These are phyloP conservation scores for Vanilla planifolia DNA, from an alignment of 106 monocot genomes.

Conservation along the genomic window DNA sequence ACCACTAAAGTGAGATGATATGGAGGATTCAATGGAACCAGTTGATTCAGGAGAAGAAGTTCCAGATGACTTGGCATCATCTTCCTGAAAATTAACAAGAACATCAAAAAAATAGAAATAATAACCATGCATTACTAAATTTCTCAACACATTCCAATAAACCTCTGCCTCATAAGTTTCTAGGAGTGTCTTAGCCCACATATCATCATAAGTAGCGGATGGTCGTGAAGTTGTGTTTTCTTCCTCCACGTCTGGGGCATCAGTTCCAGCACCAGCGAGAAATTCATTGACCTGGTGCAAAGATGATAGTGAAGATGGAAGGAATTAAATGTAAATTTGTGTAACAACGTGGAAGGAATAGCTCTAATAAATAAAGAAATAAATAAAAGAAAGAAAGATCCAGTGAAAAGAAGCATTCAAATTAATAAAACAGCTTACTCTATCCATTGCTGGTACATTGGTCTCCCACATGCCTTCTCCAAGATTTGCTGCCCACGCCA, in stretches of 20 bases:
- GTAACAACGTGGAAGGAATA: neutral
- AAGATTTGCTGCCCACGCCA: conserved; percentile 90
- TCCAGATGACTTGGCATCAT: conserved; percentile 87
- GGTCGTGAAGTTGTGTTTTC: conserved; percentile 71
- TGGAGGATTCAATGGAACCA: conserved; percentile 88
- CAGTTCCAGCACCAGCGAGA: conserved; percentile 96
- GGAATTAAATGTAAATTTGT: neutral
- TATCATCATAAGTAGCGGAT: conserved; percentile 77
- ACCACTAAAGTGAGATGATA: conserved; percentile 95
- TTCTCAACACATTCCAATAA: conserved; percentile 3
- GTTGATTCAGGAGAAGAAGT: conserved; percentile 90
- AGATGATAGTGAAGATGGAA: neutral
- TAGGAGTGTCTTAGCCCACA: conserved; percentile 95
- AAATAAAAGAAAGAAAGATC: neutral
- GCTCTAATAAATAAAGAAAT: neutral
- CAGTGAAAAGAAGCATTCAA: neutral
- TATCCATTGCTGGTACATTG: conserved; percentile 81
- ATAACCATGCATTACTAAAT: neutral
- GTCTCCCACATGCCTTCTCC: conserved; percentile 68
- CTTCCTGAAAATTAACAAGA: conserved; percentile 58
- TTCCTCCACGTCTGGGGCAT: conserved; percentile 96
- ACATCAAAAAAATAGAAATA: neutral
- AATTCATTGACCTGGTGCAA: conserved; percentile 86
- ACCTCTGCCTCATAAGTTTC: conserved; percentile 87
- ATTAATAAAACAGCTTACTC: conserved; percentile 39